phyloP scores from a whole-genome alignment of 306 rosid genomes.

The Glycyrrhiza uralensis region DNA sequence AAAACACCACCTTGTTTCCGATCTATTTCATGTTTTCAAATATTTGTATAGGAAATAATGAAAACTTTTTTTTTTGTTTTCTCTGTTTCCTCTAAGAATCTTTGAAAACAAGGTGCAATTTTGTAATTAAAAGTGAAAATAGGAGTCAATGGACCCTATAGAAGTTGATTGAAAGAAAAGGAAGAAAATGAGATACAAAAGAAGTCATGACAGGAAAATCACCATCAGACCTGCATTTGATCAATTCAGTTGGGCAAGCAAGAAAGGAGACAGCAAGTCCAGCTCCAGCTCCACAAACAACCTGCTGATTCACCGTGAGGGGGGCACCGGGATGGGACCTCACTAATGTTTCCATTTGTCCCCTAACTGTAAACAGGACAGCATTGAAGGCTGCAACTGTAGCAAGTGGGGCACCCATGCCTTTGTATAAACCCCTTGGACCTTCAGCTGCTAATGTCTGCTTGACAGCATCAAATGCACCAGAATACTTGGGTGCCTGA shows the following conservation, averaged over 20 bases:
- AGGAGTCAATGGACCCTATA: too few relatives aligned
- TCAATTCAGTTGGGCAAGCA: conserved; percentile 93
- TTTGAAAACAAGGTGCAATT: too few relatives aligned
- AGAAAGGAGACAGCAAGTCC: conserved; percentile 90
- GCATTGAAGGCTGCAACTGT: conserved; percentile 97
- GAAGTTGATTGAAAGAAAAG: not conserved
- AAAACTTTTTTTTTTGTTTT: too few relatives aligned
- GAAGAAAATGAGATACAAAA: not conserved
- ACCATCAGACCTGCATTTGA: conserved; percentile 82
- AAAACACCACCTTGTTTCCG: too few relatives aligned
- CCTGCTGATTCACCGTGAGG: conserved; percentile 70
- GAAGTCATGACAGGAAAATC: not conserved
- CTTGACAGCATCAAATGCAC: conserved; percentile 93
- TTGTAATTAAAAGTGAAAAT: too few relatives aligned
- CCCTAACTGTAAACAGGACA: conserved; percentile 87
- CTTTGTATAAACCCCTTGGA: conserved; percentile 84
- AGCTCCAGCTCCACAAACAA: conserved; percentile 85
- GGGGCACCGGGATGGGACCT: conserved; percentile 76
- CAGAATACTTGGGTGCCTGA: conserved; percentile 66
- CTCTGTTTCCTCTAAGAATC: too few relatives aligned
- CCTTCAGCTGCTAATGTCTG: conserved; percentile 96
- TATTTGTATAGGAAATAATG: too few relatives aligned
- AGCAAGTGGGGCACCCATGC: conserved; percentile 98
- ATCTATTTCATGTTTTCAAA: too few relatives aligned
- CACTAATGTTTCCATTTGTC: conserved; percentile 78